Percentiles rank a stretch among this genome's conserved stretches.
These are phyloP conservation scores for Cenchrus americanus DNA, from an alignment of 176 grass and related monocot genomes.

Conservation along the genomic window DNA sequence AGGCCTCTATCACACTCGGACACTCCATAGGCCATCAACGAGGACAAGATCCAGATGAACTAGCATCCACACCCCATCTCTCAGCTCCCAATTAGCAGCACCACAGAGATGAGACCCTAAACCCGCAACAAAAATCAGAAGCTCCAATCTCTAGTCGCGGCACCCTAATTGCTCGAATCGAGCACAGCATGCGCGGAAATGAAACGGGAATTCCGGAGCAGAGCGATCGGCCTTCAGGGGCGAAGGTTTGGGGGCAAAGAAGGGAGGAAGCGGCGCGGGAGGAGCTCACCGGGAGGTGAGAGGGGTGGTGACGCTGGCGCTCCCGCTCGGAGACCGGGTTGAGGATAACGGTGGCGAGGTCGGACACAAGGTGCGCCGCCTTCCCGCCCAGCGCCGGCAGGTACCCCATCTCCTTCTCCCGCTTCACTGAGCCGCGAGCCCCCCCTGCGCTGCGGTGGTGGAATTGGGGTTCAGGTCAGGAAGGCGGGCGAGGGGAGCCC, in stretches of 20 bases:
- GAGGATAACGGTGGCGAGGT: constrained; percentile 88
- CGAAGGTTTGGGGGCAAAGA: neutral
- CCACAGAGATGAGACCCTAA: neutral
- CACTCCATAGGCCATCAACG: neutral
- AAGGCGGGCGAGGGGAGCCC: neutral
- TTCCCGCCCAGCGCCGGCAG: constrained; percentile 79
- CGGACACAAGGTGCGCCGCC: constrained; percentile 84
- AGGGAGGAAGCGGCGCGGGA: neutral
- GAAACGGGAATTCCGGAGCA: neutral
- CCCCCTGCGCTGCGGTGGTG: neutral
- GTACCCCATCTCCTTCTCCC: constrained; percentile 59
- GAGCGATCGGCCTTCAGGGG: neutral
- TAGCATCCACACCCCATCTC: constrained; percentile 4
- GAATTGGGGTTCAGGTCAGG: neutral
- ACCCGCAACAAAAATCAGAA: neutral
- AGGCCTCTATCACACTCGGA: neutral
- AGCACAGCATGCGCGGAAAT: neutral
- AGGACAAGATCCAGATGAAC: neutral
- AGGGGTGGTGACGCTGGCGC: constrained; percentile 37
- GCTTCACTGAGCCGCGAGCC: neutral
- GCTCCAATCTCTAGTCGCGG: neutral
- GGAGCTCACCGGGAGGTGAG: constrained; percentile 63
- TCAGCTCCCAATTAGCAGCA: neutral
- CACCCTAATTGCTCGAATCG: neutral
- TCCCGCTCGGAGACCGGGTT: constrained; percentile 89